Evolutionary conservation across 2,329 filamentous ascomycete species (phyloP).

Genomic region (Sporothrix phasma): DNA sequence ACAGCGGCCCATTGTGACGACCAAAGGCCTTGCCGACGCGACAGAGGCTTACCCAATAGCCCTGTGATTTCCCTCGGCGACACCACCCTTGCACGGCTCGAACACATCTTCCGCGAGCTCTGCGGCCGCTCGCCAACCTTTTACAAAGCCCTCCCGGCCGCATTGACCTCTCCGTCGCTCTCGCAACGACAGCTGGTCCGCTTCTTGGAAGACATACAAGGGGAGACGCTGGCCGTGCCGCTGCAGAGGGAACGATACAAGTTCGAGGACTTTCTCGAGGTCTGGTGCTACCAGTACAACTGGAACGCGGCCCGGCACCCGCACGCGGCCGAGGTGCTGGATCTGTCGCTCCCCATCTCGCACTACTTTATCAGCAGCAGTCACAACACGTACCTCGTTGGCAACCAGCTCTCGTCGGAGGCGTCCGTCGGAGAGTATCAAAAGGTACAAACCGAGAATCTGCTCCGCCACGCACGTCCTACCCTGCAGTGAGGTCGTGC

Average conservation of each 20-base stretch:
- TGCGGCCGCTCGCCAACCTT: slow-evolving; percentile 27
- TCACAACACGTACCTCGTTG: slow-evolving; percentile 86
- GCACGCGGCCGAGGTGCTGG: slow-evolving; percentile 36
- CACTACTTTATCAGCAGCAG: slow-evolving; percentile 94
- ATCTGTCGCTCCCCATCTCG: slow-evolving; percentile 59
- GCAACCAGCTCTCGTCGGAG: slow-evolving; percentile 72
- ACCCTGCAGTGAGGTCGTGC: no score
- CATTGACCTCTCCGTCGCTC: slow-evolving; percentile 20
- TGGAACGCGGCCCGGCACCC: slow-evolving; percentile 32
- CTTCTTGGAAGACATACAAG: slow-evolving; percentile 44
- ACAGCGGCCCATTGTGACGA: slow-evolving; percentile 14
- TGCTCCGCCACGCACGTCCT: no score
- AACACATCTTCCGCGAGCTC: slow-evolving; percentile 37
- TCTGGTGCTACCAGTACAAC: slow-evolving; percentile 35
- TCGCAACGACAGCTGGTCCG: slow-evolving; percentile 32
- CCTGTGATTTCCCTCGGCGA: slow-evolving; percentile 36
- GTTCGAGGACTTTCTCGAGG: slow-evolving; percentile 40
- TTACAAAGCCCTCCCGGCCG: slow-evolving; percentile 5
- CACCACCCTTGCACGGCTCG: slow-evolving; percentile 39
- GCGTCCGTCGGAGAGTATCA: slow-evolving; percentile 71
- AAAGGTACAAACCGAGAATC: slow-evolving; percentile 40
- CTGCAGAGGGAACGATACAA: slow-evolving; percentile 34
- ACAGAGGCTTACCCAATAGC: slow-evolving; percentile 14
- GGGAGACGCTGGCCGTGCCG: slow-evolving; percentile 29
- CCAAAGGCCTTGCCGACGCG: slow-evolving; percentile 17